Evolutionary conservation across 441 rosid species (phyloP), one percentile per base, ranked within the genome.

Genomic region (Jatropha multifida): DNA sequence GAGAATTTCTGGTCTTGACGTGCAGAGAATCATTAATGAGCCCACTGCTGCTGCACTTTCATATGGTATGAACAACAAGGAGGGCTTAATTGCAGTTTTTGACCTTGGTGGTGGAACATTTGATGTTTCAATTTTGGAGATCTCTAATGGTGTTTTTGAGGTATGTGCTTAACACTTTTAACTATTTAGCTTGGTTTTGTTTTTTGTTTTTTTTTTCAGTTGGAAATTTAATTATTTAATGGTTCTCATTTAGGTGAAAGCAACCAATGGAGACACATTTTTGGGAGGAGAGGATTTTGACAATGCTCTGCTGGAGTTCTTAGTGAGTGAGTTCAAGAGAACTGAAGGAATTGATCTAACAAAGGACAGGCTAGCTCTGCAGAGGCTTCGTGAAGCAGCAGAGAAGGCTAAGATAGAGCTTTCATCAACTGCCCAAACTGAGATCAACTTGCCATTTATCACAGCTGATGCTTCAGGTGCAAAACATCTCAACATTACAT

Each of bases 251-350:
- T 73, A 94, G 99, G 98, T 94, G 72, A 93, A 94, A 93, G 97
- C 99, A 54, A 94, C 98, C 42, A 94, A 94, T 78, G 99, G 99
- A 12, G 99, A 94, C 79, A 94, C 99, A 14, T 94, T 93, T 82
- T 83, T 94, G 87, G 98, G 99, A 72, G 99, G 99, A 77, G 99
- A 94, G 79, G 99, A 93, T 77, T 94, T 94, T 74, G 99, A 95
- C 76, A 95, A 95, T 79, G 82, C 94, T 27, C 61, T 95, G 80
- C 70, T 95, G 54, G 97, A 95, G 70, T 93, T 79, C 87, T 84
- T 93, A 75, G 98, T 95, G 12, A 87, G 81, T 68, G 98, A 95
- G 68, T 93, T 86, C 78, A 92, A 86, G 92, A 87, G 72, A 70
- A 88, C 89, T 2, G 99, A 95, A 49, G 76, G 84, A 3, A 93